These are phyloP conservation scores for Verticillium longisporum DNA, from an alignment of 2,329 filamentous ascomycete genomes.

Conservation along the genomic window DNA sequence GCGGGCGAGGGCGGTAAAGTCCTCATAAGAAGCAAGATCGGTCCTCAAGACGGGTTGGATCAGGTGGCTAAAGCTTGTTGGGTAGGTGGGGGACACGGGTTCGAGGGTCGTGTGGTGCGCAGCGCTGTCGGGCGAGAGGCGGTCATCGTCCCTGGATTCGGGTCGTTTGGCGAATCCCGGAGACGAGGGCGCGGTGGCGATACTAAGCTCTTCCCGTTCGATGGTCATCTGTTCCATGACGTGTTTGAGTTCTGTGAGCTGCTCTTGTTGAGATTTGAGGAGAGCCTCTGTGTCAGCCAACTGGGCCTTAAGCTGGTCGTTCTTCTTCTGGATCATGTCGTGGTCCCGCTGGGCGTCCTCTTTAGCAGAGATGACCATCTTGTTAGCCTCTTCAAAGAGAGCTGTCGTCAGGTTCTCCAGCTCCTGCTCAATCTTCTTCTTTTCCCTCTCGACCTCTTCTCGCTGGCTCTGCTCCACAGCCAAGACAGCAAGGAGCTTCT, in stretches of 20 bases:
- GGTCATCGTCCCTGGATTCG: constrained; percentile 47
- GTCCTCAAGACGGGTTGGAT: constrained; percentile 76
- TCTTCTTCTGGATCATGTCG: constrained; percentile 73
- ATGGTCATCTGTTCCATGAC: constrained; percentile 84
- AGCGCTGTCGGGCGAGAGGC: constrained; percentile 24
- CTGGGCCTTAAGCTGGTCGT: constrained; percentile 80
- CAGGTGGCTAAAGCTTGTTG: constrained; percentile 72
- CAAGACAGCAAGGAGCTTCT: constrained; percentile 48
- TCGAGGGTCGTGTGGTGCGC: constrained; percentile 30
- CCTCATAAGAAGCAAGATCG: constrained; percentile 74
- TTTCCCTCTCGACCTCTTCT: constrained; percentile 65
- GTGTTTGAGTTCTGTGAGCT: constrained; percentile 81
- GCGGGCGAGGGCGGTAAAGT: constrained; percentile 73
- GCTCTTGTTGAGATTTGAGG: constrained; percentile 85
- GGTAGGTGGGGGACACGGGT: constrained; percentile 45
- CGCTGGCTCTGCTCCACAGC: constrained; percentile 61
- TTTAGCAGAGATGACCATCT: constrained; percentile 90
- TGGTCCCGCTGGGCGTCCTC: constrained; percentile 83
- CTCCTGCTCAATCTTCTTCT: constrained; percentile 86
- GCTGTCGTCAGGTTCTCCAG: constrained; percentile 84
- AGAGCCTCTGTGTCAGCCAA: constrained; percentile 80
- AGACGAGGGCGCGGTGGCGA: constrained; percentile 73
- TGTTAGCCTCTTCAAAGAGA: constrained; percentile 97
- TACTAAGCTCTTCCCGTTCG: constrained; percentile 65
- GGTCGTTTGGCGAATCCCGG: constrained; percentile 62